phyloP scores from a whole-genome alignment of 108 stramenopile species.

The Aureococcus anophagefferens region DNA sequence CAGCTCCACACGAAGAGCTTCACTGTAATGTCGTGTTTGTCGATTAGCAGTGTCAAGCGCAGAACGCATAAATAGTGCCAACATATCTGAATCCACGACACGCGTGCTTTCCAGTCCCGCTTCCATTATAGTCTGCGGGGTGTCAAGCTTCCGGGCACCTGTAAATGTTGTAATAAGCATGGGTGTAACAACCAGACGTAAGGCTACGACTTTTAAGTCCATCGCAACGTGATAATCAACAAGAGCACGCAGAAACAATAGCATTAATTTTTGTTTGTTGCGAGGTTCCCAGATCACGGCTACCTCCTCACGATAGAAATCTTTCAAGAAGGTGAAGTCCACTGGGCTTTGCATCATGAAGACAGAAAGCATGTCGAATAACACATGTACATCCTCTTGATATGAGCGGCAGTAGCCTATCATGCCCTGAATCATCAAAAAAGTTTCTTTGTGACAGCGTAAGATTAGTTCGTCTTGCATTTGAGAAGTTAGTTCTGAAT shows the following conservation, averaged over 20 bases:
- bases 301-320: slow-evolving; percentile 42
- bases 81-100: not conserved
- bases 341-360: slow-evolving; percentile 57
- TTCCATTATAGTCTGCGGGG: slow-evolving; percentile 14
- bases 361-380: slow-evolving; percentile 70
- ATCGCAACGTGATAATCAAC: not conserved
- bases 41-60: slow-evolving; percentile 20
- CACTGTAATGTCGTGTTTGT: not conserved
- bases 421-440: too few species aligned
- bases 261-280: not conserved
- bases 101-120: not conserved
- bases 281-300: not conserved
- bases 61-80: slow-evolving; percentile 4
- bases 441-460: too few species aligned
- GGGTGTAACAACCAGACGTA: not conserved
- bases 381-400: slow-evolving; percentile 60
- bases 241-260: not conserved
- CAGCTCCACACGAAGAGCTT: slow-evolving; percentile 61
- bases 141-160: slow-evolving; percentile 13
- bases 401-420: slow-evolving; percentile 35
- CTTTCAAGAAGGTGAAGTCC: slow-evolving; percentile 61
- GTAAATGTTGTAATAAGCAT: not conserved
- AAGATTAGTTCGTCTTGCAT: too few species aligned
- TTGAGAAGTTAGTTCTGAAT: too few species aligned
- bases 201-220: not conserved